A percentile compares a stretch with the other conserved stretches of the same genome.
Conservation (phyloP, 2,329 filamentous ascomycete species). For the Nectriaceae sp. region DNA sequence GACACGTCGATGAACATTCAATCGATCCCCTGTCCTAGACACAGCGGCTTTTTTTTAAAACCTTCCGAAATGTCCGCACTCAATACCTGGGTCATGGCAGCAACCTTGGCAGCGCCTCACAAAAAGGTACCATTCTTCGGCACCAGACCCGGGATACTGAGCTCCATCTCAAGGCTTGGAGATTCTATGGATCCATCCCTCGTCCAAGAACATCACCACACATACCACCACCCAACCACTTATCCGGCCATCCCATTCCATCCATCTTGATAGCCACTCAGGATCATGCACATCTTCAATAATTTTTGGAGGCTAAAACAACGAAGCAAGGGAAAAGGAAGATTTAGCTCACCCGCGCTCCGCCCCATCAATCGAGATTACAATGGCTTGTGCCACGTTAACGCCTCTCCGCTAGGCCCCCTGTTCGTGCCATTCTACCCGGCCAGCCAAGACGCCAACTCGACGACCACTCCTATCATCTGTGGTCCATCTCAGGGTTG, state of each 20-base stretch:
- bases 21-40: constrained; percentile 4
- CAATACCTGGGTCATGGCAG: neutral
- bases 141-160: neutral
- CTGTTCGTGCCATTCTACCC: neutral
- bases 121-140: neutral
- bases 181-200: no score
- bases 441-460: neutral
- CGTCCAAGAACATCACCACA: neutral
- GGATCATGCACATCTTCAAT: neutral
- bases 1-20: neutral
- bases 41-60: constrained; percentile 10
- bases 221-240: neutral
- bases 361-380: constrained; percentile 18
- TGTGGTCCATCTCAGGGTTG: neutral
- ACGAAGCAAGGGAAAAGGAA: neutral
- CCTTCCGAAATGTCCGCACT: constrained; percentile 14
- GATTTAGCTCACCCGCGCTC: neutral
- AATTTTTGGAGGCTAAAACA: no score
- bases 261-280: constrained; percentile 2
- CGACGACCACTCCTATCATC: neutral
- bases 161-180: no score
- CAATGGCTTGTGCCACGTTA: constrained; percentile 21
- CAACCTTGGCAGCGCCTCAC: neutral
- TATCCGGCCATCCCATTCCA: constrained; percentile 1
- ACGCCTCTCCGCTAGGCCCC: constrained; percentile 4